Percentiles rank a stretch among this genome's conserved stretches.
phyloP scores from a whole-genome alignment of 805 yeast genomes.

The Lipomyces japonicus region DNA sequence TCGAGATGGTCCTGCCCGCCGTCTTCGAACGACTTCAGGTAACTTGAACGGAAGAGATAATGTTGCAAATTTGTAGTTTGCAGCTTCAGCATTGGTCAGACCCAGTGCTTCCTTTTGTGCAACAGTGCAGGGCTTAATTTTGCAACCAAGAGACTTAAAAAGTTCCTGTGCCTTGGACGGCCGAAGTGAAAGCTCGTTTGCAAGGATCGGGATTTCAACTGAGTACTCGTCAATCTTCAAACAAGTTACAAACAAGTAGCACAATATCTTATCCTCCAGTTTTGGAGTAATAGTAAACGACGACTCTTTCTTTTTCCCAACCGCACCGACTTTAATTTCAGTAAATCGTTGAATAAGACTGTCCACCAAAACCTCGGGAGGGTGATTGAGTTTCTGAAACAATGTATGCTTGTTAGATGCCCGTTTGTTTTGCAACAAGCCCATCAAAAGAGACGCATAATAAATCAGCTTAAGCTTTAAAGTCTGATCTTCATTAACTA shows the following conservation, averaged over 20 bases:
- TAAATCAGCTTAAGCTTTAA: slow-evolving; percentile 67
- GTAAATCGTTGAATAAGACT: slow-evolving; percentile 72
- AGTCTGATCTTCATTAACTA: slow-evolving; percentile 47
- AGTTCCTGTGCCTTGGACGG: slow-evolving; percentile 45
- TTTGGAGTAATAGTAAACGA: slow-evolving; percentile 75
- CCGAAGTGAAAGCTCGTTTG: slow-evolving; percentile 77
- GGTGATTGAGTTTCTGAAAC: slow-evolving; percentile 53
- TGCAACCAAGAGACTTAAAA: slow-evolving; percentile 79
- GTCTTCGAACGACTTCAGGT: slow-evolving; percentile 44
- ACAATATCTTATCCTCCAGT: slow-evolving; percentile 78
- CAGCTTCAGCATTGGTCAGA: slow-evolving; percentile 35
- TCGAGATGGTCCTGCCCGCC: slow-evolving; percentile 9
- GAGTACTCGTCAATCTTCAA: slow-evolving; percentile 73
- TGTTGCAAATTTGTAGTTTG: slow-evolving; percentile 71
- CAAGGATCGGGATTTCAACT: slow-evolving; percentile 74
- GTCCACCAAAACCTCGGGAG: slow-evolving; percentile 70
- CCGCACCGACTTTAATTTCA: slow-evolving; percentile 51
- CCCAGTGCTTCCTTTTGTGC: slow-evolving; percentile 39
- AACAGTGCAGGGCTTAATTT: slow-evolving; percentile 60
- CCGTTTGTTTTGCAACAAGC: slow-evolving; percentile 72
- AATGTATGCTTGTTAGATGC: slow-evolving; percentile 56
- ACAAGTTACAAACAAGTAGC: slow-evolving; percentile 68
- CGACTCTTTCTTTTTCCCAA: slow-evolving; percentile 23
- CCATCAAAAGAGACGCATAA: slow-evolving; percentile 74
- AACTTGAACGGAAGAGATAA: slow-evolving; percentile 84